Conservation (phyloP, 371 early-diverging fungal species). For the Fennellomyces sp. region DNA sequence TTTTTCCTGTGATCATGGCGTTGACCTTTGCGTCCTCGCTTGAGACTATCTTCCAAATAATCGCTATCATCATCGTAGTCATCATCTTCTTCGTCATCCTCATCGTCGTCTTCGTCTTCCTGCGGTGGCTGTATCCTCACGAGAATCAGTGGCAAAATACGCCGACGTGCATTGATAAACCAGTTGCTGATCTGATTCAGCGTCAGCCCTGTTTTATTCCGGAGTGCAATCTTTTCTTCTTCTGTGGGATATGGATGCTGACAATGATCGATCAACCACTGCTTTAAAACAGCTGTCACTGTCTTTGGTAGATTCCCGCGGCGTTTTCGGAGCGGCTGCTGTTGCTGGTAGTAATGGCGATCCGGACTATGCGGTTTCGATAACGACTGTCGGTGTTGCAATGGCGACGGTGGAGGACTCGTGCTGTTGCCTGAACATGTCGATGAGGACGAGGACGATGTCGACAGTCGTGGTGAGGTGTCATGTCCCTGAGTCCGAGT, state of each 20-base stretch:
- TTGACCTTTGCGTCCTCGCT: no score
- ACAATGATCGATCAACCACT: conserved; percentile 70
- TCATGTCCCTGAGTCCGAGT: not conserved
- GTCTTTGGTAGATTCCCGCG: conserved; percentile 58
- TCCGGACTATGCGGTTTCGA: conserved; percentile 11
- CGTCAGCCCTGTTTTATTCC: conserved; percentile 59
- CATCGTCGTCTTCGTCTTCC: not conserved
- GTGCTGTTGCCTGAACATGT: not conserved
- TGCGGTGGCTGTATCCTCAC: not conserved
- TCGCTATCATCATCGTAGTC: not conserved
- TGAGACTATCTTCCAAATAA: not conserved
- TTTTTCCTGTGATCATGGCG: not conserved
- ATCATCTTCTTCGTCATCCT: not conserved
- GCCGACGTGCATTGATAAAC: conserved; percentile 83
- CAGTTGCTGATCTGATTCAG: conserved; percentile 80
- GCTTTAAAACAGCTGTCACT: conserved; percentile 58
- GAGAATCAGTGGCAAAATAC: conserved; percentile 39
- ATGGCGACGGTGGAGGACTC: not conserved
- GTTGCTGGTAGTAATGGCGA: conserved; percentile 3
- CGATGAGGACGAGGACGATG: not conserved
- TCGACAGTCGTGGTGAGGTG: not conserved
- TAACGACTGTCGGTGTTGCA: conserved; percentile 8
- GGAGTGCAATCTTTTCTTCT: conserved; percentile 63
- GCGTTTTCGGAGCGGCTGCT: conserved; percentile 19
- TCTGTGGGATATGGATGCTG: conserved; percentile 80